Evolutionary conservation across 2,329 filamentous ascomycete genomes (phyloP), one percentile per base, ranked within the genome.

Genomic region (Dryadomyces sulphureus): DNA sequence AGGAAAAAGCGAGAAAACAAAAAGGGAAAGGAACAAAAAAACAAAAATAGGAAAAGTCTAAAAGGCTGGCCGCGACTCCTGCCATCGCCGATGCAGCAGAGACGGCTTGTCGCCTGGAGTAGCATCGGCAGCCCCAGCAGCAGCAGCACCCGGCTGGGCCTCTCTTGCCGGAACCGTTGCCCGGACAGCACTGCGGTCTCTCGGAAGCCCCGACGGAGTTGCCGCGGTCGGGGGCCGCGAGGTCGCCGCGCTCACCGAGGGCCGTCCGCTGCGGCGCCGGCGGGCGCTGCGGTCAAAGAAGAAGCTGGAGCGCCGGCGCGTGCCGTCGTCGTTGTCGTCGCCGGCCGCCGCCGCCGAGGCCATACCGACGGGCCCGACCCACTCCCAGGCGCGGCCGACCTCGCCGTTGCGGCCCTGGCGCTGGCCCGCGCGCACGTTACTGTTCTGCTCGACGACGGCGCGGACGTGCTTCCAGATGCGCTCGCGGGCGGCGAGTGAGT

Each of bases 391-490:
- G 24, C 77, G 67, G 24, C 75, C 76, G 25, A 83, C 72, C 56
- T 82, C 79, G 30, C 78, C 79, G 54, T 71, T 80, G 45, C 69
- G 65, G 41, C 81, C 63, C 73, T 83, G 66, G 68, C 88, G 65
- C 73, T 89, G 63, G 64, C 73, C 69, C 0, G 75, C 85, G 38
- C 92, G 75, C 16, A 98, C 83, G 57, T 98, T 98, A 49, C 85
- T 84, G 61, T 98, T 98, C 62, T 81, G 80, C 63, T 98, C 92
- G 1, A 98, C 89, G 45, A 96, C 82, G 44, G 71, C 76, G 54
- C 79, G 75, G 19, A 98, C 92, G 43, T 78, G 77, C 52, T 79
- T 73, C 92, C 93, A 98, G 43, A 98, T 69, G 47, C 77, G 75
- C 58, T 92, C 83, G 34, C 92, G 74, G 55, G 88, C 77, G 8